Evolutionary conservation across 345 rosid genomes (phyloP), one percentile per base, ranked within the genome.

Genomic region (Gossypioides kirkii): DNA sequence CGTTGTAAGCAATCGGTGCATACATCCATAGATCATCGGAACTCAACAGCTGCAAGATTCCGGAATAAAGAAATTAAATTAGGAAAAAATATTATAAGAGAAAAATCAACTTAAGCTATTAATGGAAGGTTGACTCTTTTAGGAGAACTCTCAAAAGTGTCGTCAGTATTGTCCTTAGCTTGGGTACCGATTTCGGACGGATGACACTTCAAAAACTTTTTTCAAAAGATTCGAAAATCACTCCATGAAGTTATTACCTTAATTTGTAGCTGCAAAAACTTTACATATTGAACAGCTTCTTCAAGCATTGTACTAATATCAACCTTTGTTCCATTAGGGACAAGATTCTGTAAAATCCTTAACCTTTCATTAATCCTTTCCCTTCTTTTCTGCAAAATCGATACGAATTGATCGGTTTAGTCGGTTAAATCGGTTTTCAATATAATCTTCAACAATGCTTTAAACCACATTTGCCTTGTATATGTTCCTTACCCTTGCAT

Each of bases 231-330:
- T 28, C 36, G 36, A 2, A 28, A 28, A 28, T 28, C 36, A 3
- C 36, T 28, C 36, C 36, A 4, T 32, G 38, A 32, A 32, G 38
- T 32, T 70, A 73, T 72, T 77, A 89, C 98, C 97, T 88, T 88
- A 54, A 93, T 91, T 78, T 91, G 98, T 59, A 90, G 90, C 71
- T 90, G 98, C 84, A 92, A 78, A 74, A 92, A 90, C 82, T 90
- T 89, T 20, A 92, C 98, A 59, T 92, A 92, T 18, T 85, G 87
- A 56, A 90, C 98, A 18, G 98, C 96, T 87, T 92, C 98, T 80
- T 92, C 98, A 63, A 92, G 94, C 98, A 92, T 92, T 26, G 98
- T 92, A 82, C 98, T 92, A 32, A 92, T 89, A 77, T 92, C 98
- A 53, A 92, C 98, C 94, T 92, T 92, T 73, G 98, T 90, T 84